Evolutionary conservation across 257 asterid species (phyloP), one percentile per base, ranked within the genome.

Genomic region (Solanum medicagineum): DNA sequence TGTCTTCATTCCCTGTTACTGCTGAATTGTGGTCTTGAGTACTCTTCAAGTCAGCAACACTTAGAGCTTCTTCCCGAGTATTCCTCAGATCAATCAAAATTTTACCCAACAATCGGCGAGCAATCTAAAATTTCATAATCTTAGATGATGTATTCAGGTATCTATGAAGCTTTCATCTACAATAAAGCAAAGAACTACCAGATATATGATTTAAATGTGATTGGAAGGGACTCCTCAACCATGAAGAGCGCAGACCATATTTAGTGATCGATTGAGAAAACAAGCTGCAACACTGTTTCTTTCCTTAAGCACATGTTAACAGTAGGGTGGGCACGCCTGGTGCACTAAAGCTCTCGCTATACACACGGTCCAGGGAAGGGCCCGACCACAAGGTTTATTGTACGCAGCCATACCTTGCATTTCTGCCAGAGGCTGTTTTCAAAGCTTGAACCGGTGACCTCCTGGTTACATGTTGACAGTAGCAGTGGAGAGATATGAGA

Each of bases 41-140:
- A 75, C 91, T 85, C 93, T 91, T 95, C 89, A 95, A 80, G 87
- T 93, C 98, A 74, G 98, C 97, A 73, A 95, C 92, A 63, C 94
- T 91, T 88, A 92, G 84, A 68, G 98, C 98, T 90, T 95, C 98
- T 88, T 95, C 98, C 16, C 93, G 97, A 16, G 98, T 95, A 86
- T 95, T 95, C 87, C 97, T 84, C 87, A 95, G 85, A 91, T 95
- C 98, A 86, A 95, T 95, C 92, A 93, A 84, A 80, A 95, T 86
- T 88, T 95, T 95, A 69, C 98, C 98, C 94, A 95, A 89, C 88
- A 95, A 93, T 47, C 98, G 96, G 9, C 98, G 95, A 83, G 98
- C 97, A 89, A 95, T 90, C 98, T 95, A 91, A 89, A 77, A 77
- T 77, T 26, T 77, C 47, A 26, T 24, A 74, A 74, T 75, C 45